Percentiles rank a stretch among this genome's conserved stretches.
Conservation (phyloP, 192 early-diverging fungal species). For the Gonapodya sp. region DNA sequence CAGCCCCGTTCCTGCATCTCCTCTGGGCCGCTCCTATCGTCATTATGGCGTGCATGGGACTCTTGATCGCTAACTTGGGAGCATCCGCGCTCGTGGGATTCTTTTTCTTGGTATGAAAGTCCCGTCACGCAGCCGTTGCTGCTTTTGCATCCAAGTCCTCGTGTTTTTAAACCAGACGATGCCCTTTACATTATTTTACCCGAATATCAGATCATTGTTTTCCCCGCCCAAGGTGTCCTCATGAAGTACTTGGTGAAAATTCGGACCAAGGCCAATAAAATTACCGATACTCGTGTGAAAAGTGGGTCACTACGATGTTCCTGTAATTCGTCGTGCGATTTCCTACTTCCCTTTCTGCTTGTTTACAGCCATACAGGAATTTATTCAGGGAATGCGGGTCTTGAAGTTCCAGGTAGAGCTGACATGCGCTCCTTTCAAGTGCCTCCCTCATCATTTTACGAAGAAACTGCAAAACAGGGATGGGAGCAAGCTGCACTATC, state of each 20-base stretch:
- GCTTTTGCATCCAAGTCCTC: too few relatives aligned
- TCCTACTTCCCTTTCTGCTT: background rate
- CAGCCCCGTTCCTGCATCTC: background rate
- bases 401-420: constrained; percentile 76
- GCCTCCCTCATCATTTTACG: too few relatives aligned
- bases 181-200: background rate
- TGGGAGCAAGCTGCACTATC: constrained; percentile 36
- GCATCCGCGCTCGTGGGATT: constrained; percentile 5
- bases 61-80: background rate
- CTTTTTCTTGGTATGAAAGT: background rate
- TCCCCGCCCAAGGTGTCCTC: background rate
- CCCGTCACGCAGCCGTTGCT: too few relatives aligned
- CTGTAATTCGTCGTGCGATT: background rate
- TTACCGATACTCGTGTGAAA: background rate
- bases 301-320: background rate
- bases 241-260: constrained; percentile 6
- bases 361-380: constrained; percentile 60
- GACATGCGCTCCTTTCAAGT: too few relatives aligned
- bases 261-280: background rate
- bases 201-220: background rate
- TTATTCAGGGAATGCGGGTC: constrained; percentile 60
- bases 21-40: constrained; percentile 3
- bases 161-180: background rate
- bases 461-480: too few relatives aligned
- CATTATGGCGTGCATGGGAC: background rate